Conservation (phyloP, 768 basidiomycete species). For the Amylocystis lapponica region DNA sequence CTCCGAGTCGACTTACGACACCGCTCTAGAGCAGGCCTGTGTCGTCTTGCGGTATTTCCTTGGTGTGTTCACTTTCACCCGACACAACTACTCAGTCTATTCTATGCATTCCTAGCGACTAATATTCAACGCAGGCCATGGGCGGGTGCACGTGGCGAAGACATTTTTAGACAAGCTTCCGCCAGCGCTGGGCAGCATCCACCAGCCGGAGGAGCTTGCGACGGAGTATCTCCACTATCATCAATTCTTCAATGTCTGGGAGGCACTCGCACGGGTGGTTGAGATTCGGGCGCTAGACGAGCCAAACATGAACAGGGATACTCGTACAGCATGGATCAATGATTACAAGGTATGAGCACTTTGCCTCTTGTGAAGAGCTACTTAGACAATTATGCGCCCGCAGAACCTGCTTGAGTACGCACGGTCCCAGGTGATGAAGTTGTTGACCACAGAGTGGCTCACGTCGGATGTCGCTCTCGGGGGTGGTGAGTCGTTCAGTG, state of each 20-base stretch:
- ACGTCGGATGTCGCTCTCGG: slow-evolving; percentile 45
- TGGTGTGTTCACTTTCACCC: slow-evolving; percentile 42
- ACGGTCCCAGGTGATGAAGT: slow-evolving; percentile 56
- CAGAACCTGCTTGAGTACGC: slow-evolving; percentile 60
- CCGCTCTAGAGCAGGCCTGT: slow-evolving; percentile 83
- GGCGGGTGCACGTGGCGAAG: slow-evolving; percentile 65
- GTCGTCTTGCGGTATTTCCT: slow-evolving; percentile 88
- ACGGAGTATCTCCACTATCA: slow-evolving; percentile 76
- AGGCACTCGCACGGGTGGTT: slow-evolving; percentile 52
- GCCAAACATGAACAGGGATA: slow-evolving; percentile 53
- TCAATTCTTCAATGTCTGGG: slow-evolving; percentile 77
- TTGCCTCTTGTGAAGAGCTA: not conserved
- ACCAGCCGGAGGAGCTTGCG: slow-evolving; percentile 64
- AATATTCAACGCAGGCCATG: too few relatives aligned
- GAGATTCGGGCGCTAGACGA: slow-evolving; percentile 56
- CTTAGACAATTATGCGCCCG: not conserved
- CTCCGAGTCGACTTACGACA: slow-evolving; percentile 61
- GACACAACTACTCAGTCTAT: too few relatives aligned
- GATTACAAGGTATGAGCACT: slow-evolving; percentile 51
- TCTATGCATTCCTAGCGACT: too few relatives aligned
- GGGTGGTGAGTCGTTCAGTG: slow-evolving; percentile 28
- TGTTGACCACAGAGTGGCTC: slow-evolving; percentile 78
- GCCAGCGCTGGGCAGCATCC: slow-evolving; percentile 51
- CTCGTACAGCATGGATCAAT: slow-evolving; percentile 51
- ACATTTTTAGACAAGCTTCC: slow-evolving; percentile 56